A percentile compares a stretch with the other conserved stretches of the same genome.
These are phyloP conservation scores for Erysimum cheiranthoides DNA, from an alignment of 345 rosid genomes.

Conservation along the genomic window DNA sequence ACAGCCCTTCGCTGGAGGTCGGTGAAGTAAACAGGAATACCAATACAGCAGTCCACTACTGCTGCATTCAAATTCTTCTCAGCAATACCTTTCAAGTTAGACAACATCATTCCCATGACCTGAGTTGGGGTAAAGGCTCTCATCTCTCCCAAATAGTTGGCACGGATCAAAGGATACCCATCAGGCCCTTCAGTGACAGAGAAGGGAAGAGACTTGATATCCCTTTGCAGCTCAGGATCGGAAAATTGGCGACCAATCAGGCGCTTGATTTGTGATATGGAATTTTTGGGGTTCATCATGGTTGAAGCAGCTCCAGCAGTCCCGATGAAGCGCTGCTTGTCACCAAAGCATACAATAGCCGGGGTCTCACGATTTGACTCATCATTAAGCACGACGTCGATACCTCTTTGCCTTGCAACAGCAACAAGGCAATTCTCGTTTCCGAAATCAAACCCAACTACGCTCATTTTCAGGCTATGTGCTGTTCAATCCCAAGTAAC, in stretches of 20 bases:
- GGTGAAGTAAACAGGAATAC: conserved; percentile 90
- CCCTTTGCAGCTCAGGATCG: conserved; percentile 91
- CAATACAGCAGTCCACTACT: conserved; percentile 94
- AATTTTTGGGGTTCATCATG: conserved; percentile 92
- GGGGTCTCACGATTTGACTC: conserved; percentile 99
- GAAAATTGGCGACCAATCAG: conserved; percentile 81
- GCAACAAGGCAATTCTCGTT: conserved; percentile 96
- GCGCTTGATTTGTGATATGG: conserved; percentile 91
- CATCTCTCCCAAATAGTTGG: conserved; percentile 77
- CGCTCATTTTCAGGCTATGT: conserved; percentile 67
- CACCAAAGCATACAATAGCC: conserved; percentile 91
- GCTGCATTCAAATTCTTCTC: conserved; percentile 87
- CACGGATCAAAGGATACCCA: conserved; percentile 89
- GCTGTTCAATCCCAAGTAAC: background rate
- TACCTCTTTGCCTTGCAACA: conserved; percentile 98
- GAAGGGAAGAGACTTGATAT: conserved; percentile 77
- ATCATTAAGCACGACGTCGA: conserved; percentile 96
- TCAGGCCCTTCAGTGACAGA: conserved; percentile 80
- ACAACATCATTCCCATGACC: conserved; percentile 84
- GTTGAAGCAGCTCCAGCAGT: conserved; percentile 98
- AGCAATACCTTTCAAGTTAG: conserved; percentile 81
- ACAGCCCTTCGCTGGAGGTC: conserved; percentile 96
- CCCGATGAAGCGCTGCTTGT: conserved; percentile 93
- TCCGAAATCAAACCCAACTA: conserved; percentile 97
- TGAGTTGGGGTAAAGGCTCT: conserved; percentile 91